A percentile compares a stretch with the other conserved stretches of the same genome.
Conservation (phyloP, 805 yeast genomes). For the Lipomyces yamanashiensis region DNA sequence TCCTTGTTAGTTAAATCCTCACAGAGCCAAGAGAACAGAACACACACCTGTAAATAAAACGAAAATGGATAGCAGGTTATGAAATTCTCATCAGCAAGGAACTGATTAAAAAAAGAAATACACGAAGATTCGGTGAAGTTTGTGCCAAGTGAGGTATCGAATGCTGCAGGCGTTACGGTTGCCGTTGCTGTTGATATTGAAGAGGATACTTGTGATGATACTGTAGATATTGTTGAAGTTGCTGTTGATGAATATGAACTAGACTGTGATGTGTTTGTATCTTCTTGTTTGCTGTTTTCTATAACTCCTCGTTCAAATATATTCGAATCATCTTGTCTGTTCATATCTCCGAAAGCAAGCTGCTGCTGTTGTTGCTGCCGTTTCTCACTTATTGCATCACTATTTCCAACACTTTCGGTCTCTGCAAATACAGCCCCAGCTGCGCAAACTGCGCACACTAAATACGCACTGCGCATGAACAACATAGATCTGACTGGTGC, state of each 20-base stretch:
- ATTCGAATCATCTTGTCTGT: too few relatives aligned
- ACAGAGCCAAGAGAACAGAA: neutral
- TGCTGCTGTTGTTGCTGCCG: too few relatives aligned
- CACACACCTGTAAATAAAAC: conserved; percentile 39
- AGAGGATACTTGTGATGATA: neutral
- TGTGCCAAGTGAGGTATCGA: conserved; percentile 43
- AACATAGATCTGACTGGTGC: too few relatives aligned
- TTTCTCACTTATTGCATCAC: too few relatives aligned
- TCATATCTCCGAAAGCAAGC: too few relatives aligned
- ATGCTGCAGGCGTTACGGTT: conserved; percentile 34
- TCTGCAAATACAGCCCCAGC: too few relatives aligned
- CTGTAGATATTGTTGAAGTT: neutral
- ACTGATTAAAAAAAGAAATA: conserved; percentile 39
- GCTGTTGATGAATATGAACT: neutral
- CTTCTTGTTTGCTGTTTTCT: too few relatives aligned
- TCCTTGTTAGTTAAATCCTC: neutral
- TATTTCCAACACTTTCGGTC: too few relatives aligned
- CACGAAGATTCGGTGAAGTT: conserved; percentile 41
- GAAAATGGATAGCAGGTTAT: conserved; percentile 43
- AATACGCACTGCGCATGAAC: too few relatives aligned
- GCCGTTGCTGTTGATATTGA: neutral
- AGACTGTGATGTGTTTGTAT: too few relatives aligned
- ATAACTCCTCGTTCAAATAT: too few relatives aligned
- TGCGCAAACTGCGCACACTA: too few relatives aligned
- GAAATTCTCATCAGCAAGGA: conserved; percentile 39